Base-by-base conservation (phyloP, 2,329 filamentous ascomycete species). In the Fusarium sp. region DNA sequence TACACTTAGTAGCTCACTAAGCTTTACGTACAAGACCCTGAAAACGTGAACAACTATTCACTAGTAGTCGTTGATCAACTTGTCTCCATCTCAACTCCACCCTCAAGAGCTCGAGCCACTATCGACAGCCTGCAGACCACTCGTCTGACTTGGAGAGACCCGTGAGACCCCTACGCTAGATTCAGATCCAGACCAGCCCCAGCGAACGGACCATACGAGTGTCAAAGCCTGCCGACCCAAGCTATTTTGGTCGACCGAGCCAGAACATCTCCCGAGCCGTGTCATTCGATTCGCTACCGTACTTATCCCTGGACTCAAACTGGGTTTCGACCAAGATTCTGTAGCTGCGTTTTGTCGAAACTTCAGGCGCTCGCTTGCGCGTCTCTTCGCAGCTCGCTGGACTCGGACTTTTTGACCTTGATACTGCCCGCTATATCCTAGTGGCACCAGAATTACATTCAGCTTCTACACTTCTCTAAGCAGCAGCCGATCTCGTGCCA, bases 211-310 rank as follows among this genome's bases (percentile, higher is more conserved):
- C 70, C 70, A 56, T 46, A 59, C 55, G 59, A 71, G 62, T 62
- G 56, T 49, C 62, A 54, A 61, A 61, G 57, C 56, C 39, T 40
- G 26, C 28, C 42, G 38, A 46, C 24, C 71, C 70, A 73, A 62
- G 55, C 70, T 68, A 57, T 51, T 69, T 73, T 70, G 50, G 70
- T 69, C 62, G 69, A 73, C 71, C 71, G 71, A 73, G 56, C 49
- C 55, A 24, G 51, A 61, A 44, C 46, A 50, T 50, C 67, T 57
- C 48, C 48, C 55, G 51, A 62, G 65, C 51, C 52, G 67, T 69
- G 67, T 65, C 67, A 71, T 70, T 71, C 59, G 62, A 72, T 71
- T 72, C 62, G 62, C 49, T 62, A 28, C 26, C 45, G 51, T 48
- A 23, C 47, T 48, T 39, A 42, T 44, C 43, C 44, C 57, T 45